A percentile compares a stretch with the other conserved stretches of the same genome.
phyloP scores from a whole-genome alignment of 768 basidiomycete genomes.

The Mrakia hoshinonis region DNA sequence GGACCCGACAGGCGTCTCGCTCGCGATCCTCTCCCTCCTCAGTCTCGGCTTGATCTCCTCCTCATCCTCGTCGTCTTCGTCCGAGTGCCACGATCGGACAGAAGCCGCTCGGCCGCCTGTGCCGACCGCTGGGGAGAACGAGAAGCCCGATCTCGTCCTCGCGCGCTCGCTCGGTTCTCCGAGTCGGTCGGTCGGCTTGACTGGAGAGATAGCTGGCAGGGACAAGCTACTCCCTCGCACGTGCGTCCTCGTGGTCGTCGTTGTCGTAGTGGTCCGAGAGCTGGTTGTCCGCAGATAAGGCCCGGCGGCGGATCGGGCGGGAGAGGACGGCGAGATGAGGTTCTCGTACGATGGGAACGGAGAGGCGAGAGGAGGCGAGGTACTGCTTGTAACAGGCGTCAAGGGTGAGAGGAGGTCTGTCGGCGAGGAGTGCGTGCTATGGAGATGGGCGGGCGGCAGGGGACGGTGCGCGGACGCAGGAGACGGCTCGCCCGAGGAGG shows the following conservation, averaged over 20 bases:
- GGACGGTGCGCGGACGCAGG: neutral
- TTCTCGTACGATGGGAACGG: constrained; percentile 2
- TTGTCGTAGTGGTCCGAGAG: constrained; percentile 8
- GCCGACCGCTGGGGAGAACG: neutral
- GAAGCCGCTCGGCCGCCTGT: neutral
- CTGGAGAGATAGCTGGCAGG: neutral
- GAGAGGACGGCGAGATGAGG: neutral
- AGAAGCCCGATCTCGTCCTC: neutral
- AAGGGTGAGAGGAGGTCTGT: neutral
- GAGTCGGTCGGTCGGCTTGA: no score
- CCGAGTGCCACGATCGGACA: constrained; percentile 18
- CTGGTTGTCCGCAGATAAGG: constrained; percentile 5
- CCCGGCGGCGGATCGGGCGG: neutral
- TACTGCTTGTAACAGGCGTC: neutral
- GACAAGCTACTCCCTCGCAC: neutral
- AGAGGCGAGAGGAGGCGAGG: neutral
- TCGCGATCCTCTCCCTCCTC: neutral
- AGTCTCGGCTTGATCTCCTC: neutral
- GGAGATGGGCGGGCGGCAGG: neutral
- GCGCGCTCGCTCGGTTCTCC: neutral
- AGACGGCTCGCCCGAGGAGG: neutral
- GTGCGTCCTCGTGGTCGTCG: constrained; percentile 15
- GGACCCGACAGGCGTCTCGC: neutral
- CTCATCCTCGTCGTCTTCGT: constrained; percentile 5
- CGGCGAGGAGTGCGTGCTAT: neutral